A percentile compares a stretch with the other conserved stretches of the same genome.
phyloP scores from a whole-genome alignment of 805 yeast species.

The Sugiyamaella valdiviana region DNA sequence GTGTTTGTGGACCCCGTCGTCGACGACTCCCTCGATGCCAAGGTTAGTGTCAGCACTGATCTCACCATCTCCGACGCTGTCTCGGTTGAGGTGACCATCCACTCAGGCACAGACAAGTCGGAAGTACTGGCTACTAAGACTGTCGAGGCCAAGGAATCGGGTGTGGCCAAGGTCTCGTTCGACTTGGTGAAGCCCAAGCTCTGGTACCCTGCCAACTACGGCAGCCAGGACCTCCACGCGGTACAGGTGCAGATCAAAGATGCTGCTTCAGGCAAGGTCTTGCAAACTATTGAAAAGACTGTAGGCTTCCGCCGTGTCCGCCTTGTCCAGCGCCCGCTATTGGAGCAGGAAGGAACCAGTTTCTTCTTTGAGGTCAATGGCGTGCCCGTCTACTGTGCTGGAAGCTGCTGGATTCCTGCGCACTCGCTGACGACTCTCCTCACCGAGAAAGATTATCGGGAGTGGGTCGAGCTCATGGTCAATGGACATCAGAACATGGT shows the following conservation, averaged over 20 bases:
- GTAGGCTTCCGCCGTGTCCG: slow-evolving; percentile 39
- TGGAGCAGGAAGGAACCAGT: slow-evolving; percentile 34
- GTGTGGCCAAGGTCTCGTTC: slow-evolving; percentile 7
- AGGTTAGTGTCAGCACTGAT: slow-evolving; percentile 9
- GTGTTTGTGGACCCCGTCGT: slow-evolving; percentile 20
- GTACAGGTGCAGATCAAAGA: slow-evolving; percentile 17
- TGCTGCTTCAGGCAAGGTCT: slow-evolving; percentile 1
- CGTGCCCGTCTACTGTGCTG: slow-evolving; percentile 35
- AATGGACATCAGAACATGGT: slow-evolving; percentile 42
- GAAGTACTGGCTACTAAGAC: neutral
- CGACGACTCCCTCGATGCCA: slow-evolving; percentile 10
- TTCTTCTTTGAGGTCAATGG: slow-evolving; percentile 41
- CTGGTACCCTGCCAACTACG: slow-evolving; percentile 41
- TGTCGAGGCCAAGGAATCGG: neutral
- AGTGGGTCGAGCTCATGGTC: slow-evolving; percentile 34
- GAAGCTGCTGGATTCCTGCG: slow-evolving; percentile 48
- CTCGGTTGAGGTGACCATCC: slow-evolving; percentile 8
- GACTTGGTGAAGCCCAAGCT: slow-evolving; percentile 29
- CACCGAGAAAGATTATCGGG: slow-evolving; percentile 33
- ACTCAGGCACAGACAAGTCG: neutral
- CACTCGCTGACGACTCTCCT: slow-evolving; percentile 37
- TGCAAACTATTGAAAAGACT: slow-evolving; percentile 20
- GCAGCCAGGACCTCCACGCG: slow-evolving; percentile 34
- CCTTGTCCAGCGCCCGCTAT: slow-evolving; percentile 35
- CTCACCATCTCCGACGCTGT: slow-evolving; percentile 4